Conservation (phyloP, 371 early-diverging fungal species). For the Apophysomyces trapeziformis region DNA sequence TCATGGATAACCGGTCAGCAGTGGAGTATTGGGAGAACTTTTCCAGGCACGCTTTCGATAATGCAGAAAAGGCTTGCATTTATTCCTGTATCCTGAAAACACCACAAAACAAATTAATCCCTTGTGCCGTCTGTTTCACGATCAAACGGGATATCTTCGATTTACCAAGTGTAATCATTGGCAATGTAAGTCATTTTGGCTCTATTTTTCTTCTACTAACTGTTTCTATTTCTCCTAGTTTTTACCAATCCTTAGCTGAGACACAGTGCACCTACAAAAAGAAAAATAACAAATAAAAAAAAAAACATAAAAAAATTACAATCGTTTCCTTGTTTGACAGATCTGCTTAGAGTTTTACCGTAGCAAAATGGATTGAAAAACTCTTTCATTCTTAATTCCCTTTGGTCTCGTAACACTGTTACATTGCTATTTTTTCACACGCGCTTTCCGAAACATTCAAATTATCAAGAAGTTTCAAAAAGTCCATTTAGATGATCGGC, state of each 20-base stretch:
- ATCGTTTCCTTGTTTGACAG: too few species aligned
- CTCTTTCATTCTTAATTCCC: too few species aligned
- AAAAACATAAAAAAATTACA: too few species aligned
- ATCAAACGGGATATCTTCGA: conserved; percentile 93
- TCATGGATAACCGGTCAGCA: conserved; percentile 88
- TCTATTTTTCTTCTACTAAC: neutral
- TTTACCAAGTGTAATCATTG: conserved; percentile 85
- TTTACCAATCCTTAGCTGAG: conserved; percentile 30
- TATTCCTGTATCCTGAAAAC: conserved; percentile 75
- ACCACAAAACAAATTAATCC: conserved; percentile 67
- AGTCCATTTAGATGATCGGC: too few species aligned
- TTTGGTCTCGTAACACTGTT: too few species aligned
- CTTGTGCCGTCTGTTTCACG: conserved; percentile 90
- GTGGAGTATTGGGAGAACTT: conserved; percentile 94
- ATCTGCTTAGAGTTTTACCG: too few species aligned
- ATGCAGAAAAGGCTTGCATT: conserved; percentile 81
- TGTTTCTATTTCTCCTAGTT: conserved; percentile 13
- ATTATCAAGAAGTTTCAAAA: too few species aligned
- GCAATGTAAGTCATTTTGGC: conserved; percentile 54
- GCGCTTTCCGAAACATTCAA: too few species aligned
- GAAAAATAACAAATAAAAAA: too few species aligned
- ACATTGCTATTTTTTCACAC: too few species aligned
- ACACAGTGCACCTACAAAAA: too few species aligned
- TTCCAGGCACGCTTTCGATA: conserved; percentile 88
- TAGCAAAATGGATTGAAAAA: too few species aligned